Conservation (phyloP, 352 stramenopile species). For the Thalassiosira sp. region DNA sequence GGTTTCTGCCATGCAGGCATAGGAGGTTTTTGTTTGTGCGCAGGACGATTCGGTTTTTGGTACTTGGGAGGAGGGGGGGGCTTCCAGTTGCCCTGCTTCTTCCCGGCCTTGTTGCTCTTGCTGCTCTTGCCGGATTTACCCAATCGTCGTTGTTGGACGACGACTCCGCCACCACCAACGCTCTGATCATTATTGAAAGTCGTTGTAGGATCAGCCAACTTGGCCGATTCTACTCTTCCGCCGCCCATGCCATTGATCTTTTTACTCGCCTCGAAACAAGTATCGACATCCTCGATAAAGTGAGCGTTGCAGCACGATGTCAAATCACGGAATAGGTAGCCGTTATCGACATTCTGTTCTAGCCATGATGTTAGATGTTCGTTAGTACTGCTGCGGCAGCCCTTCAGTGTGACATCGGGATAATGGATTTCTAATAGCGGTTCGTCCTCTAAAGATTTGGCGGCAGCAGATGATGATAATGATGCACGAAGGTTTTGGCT, state of each 20-base stretch:
- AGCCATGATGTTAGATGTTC: slow-evolving; percentile 15
- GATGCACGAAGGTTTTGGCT: slow-evolving; percentile 8
- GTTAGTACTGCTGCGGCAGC: slow-evolving; percentile 14
- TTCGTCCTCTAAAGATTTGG: background rate
- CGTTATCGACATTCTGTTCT: slow-evolving; percentile 16
- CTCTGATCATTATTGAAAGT: too few relatives aligned
- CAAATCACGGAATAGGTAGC: slow-evolving; percentile 32
- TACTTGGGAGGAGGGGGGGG: background rate
- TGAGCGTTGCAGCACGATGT: slow-evolving; percentile 29
- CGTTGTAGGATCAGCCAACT: background rate
- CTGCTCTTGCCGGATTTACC: slow-evolving; percentile 19
- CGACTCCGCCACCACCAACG: too few relatives aligned
- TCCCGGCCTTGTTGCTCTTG: background rate
- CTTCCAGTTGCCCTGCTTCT: background rate
- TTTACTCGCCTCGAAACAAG: slow-evolving; percentile 10
- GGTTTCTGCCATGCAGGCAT: slow-evolving; percentile 17
- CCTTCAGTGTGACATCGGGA: slow-evolving; percentile 11
- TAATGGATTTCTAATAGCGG: slow-evolving; percentile 16
- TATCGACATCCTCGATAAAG: slow-evolving; percentile 19
- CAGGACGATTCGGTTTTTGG: background rate
- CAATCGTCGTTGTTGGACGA: slow-evolving; percentile 5
- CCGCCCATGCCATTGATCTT: background rate
- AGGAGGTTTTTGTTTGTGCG: too few relatives aligned
- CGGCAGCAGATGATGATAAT: too few relatives aligned
- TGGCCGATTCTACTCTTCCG: background rate